Percentiles rank a stretch among this genome's conserved stretches.
Evolutionary conservation across 2,329 filamentous ascomycete genomes (phyloP).

Genomic region (Coleophoma eucalyptorum): DNA sequence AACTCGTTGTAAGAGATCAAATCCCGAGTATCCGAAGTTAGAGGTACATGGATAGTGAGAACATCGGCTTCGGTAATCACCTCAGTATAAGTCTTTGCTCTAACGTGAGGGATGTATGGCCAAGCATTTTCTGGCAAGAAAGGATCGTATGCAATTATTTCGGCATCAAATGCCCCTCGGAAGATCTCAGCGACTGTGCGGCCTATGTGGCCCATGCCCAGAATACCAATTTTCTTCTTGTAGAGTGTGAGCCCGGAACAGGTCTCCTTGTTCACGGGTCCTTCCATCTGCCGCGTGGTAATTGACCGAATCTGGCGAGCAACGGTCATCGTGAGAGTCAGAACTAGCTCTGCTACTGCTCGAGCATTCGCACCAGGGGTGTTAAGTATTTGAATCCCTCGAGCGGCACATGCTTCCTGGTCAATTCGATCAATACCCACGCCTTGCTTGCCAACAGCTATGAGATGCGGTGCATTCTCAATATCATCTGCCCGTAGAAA

Average conservation of each 20-base stretch:
- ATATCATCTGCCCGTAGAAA: slow-evolving; percentile 3
- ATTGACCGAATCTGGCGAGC: slow-evolving; percentile 26
- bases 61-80: slow-evolving; percentile 29
- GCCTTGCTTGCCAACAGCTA: slow-evolving; percentile 27
- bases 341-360: slow-evolving; percentile 20
- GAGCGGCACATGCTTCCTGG: slow-evolving; percentile 21
- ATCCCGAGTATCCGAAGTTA: slow-evolving; percentile 12
- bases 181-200: slow-evolving; percentile 30
- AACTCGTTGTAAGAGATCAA: slow-evolving; percentile 26
- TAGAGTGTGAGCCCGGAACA: slow-evolving; percentile 24
- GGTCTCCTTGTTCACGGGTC: slow-evolving; percentile 17
- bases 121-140: slow-evolving; percentile 20
- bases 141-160: slow-evolving; percentile 32
- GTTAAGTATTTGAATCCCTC: slow-evolving; percentile 28
- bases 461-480: slow-evolving; percentile 14
- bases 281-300: slow-evolving; percentile 15
- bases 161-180: slow-evolving; percentile 24
- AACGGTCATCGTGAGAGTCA: slow-evolving; percentile 20
- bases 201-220: slow-evolving; percentile 35
- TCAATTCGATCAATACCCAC: slow-evolving; percentile 29
- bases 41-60: slow-evolving; percentile 20
- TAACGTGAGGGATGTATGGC: slow-evolving; percentile 19
- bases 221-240: slow-evolving; percentile 30
- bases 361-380: slow-evolving; percentile 27
- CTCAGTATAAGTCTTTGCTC: slow-evolving; percentile 24